A percentile compares a stretch with the other conserved stretches of the same genome.
These are phyloP conservation scores for Herpetospermum pedunculosum DNA, from an alignment of 306 rosid genomes.

Conservation along the genomic window DNA sequence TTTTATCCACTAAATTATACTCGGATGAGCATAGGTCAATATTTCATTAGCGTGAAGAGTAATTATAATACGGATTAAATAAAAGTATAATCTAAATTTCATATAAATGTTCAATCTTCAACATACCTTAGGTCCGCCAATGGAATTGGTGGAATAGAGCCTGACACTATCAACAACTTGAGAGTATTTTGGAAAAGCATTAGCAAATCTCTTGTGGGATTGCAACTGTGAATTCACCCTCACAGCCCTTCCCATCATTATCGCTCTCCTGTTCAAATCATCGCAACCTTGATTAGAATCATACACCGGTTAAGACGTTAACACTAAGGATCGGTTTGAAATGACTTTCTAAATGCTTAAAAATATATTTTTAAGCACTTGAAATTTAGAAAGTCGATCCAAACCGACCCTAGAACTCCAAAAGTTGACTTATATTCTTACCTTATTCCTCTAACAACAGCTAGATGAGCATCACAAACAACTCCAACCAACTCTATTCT, in stretches of 20 bases:
- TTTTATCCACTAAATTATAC: no score
- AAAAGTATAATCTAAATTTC: not conserved
- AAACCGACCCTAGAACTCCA: no score
- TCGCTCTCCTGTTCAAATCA: constrained; percentile 57
- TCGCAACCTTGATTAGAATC: not conserved
- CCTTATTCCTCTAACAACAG: constrained; percentile 91
- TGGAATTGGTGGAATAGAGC: constrained; percentile 44
- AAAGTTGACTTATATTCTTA: constrained; percentile 2
- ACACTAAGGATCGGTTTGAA: no score
- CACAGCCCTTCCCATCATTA: constrained; percentile 72
- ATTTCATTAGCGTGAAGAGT: no score
- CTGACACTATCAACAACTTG: constrained; percentile 73
- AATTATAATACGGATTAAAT: no score
- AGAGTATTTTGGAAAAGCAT: constrained; percentile 56
- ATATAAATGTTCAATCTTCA: not conserved
- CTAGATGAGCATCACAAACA: constrained; percentile 84
- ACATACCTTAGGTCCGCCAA: constrained; percentile 56
- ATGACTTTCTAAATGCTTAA: no score
- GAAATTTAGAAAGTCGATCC: no score
- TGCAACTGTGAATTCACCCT: constrained; percentile 73
- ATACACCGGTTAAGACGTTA: not conserved
- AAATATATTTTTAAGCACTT: no score
- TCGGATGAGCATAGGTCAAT: no score
- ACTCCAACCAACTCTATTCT: constrained; percentile 90
- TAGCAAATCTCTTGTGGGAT: constrained; percentile 93